phyloP scores from a whole-genome alignment of 352 stramenopile species.

The Phytophthora sansomeana region DNA sequence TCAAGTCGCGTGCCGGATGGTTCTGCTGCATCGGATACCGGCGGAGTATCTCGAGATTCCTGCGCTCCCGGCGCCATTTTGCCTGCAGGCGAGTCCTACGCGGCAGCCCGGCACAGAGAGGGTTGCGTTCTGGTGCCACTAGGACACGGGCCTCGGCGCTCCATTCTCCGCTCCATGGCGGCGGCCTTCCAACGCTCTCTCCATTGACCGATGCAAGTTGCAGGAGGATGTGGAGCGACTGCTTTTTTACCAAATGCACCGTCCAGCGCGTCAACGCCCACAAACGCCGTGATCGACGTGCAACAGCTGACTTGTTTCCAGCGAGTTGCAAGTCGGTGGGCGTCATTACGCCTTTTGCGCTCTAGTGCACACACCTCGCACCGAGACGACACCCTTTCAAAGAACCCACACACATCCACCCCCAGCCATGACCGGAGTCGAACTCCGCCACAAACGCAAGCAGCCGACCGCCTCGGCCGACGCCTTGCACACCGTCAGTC shows the following conservation, averaged over 20 bases:
- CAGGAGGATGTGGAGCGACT: slow-evolving; percentile 21
- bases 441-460: slow-evolving; percentile 50
- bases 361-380: slow-evolving; percentile 19
- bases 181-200: slow-evolving; percentile 5
- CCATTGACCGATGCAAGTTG: not conserved
- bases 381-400: not conserved
- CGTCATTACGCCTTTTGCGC: slow-evolving; percentile 29
- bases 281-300: slow-evolving; percentile 22
- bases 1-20: slow-evolving; percentile 25
- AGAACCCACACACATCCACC: not conserved
- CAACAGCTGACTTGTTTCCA: slow-evolving; percentile 6
- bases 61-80: slow-evolving; percentile 3
- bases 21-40: slow-evolving; percentile 9
- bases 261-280: slow-evolving; percentile 13
- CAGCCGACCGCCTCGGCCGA: slow-evolving; percentile 28
- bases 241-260: slow-evolving; percentile 12
- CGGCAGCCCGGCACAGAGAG: slow-evolving; percentile 14
- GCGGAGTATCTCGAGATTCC: slow-evolving; percentile 21
- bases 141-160: not conserved
- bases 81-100: not conserved
- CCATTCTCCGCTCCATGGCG: slow-evolving; percentile 8
- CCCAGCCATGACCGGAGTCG: slow-evolving; percentile 20
- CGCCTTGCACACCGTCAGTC: slow-evolving; percentile 17
- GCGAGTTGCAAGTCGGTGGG: slow-evolving; percentile 6
- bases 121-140: slow-evolving; percentile 7